Base-by-base conservation (phyloP, 2,329 filamentous ascomycete genomes). In the Colletotrichum viniferum region DNA sequence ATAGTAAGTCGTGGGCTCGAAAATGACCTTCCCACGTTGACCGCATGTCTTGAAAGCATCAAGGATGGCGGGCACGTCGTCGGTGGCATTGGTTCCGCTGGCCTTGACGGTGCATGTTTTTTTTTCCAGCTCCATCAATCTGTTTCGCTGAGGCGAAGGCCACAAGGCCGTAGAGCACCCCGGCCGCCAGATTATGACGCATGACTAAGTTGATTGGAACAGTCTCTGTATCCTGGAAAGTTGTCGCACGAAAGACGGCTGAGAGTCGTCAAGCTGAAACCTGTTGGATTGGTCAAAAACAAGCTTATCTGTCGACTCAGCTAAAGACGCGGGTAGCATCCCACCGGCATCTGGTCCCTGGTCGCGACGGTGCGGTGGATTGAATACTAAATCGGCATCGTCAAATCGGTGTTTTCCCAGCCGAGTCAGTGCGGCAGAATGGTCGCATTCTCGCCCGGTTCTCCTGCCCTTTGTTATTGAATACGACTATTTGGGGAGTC, bases 1-100 rank as follows among this genome's bases (percentile, higher is more conserved):
- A 64, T 82, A 77, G 78, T 85, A 85, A 18, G 76, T 78, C 3
- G 78, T 78, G 12, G 82, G 81, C 5, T 82, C 79, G 38, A 85
- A 77, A 43, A 82, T 80, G 13, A 84, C 78, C 30, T 82, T 76
- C 13, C 80, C 78, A 24, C 79, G 79, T 13, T 61, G 69, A 7
- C 78, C 79, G 65, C 83, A 84, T 4, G 77, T 48, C 48, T 80
- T 81, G 69, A 85, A 81, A 2, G 82, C 82, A 8, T 81, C 64
- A 43, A 80, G 76, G 30, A 85, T 83, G 18, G 77, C 77, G 1
- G 78, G 80, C 4, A 80, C 81, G 60, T 84, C 82, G 63, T 85
- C 83, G 18, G 77, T 78, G 2, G 78, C 79, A 18, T 80, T 55
- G 16, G 24, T 73, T n/a, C 48, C 30, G 34, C 77, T 21, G 3